Evolutionary conservation across 352 stramenopile genomes (phyloP).

Genomic region (Elongisporangium senticosum): DNA sequence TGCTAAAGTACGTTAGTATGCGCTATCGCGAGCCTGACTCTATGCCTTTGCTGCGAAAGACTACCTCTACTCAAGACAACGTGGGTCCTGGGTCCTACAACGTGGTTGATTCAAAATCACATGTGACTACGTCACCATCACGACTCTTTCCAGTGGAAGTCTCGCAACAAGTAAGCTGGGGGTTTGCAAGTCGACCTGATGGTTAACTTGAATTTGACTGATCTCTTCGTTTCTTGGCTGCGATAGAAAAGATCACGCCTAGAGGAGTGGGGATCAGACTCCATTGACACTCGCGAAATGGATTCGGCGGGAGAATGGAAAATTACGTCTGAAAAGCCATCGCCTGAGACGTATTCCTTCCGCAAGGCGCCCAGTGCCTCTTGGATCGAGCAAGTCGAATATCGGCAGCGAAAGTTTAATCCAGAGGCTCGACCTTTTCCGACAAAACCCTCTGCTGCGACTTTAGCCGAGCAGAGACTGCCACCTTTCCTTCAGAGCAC

Average conservation of each 20-base stretch:
- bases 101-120: conserved; percentile 6
- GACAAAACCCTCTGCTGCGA: not conserved
- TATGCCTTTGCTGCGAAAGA: conserved; percentile 18
- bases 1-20: not conserved
- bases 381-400: conserved; percentile 73
- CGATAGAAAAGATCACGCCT: conserved; percentile 19
- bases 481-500: conserved; percentile 46
- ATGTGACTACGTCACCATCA: not conserved
- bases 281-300: conserved; percentile 37
- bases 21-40: not conserved
- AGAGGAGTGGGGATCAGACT: conserved; percentile 30
- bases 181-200: not conserved
- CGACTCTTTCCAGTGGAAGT: not conserved
- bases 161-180: not conserved
- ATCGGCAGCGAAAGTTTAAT: conserved; percentile 32
- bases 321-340: conserved; percentile 55
- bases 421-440: conserved; percentile 21
- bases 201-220: conserved; percentile 8
- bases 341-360: conserved; percentile 49
- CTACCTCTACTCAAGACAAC: conserved; percentile 28
- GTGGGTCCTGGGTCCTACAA: conserved; percentile 65
- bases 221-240: conserved; percentile 2
- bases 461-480: conserved; percentile 26
- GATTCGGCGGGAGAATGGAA: conserved; percentile 57
- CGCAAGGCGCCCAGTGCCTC: conserved; percentile 33